Evolutionary conservation across 2,329 filamentous ascomycete species (phyloP), one percentile per base, ranked within the genome.

Genomic region (Fusarium sp.): DNA sequence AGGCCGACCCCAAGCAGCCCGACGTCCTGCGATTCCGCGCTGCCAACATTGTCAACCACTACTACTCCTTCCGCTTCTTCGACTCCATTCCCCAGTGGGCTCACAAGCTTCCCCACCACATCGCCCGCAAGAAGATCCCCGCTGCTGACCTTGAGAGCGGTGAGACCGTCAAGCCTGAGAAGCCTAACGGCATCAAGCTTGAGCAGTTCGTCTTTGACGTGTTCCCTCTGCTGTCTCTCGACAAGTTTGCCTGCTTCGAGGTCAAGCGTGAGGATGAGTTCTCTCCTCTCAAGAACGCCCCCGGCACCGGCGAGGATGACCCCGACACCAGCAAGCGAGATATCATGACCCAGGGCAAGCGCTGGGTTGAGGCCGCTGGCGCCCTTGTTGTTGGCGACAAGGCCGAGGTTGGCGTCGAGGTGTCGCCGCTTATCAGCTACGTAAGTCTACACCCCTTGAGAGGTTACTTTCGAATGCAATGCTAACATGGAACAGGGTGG

Each of bases 191-290:
- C 77, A 95, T 99, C 89, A 99, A 99, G 89, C 91, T 99, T 43
- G 97, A 99, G 89, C 97, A 98, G 85, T 99, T 98, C 80, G 95
- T 99, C 71, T 99, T 99, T 82, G 97, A 99, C 82, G 97, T 97
- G 81, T 99, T 99, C 89, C 95, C 96, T 71, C 90, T 96, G 87
- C 88, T 97, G 62, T 86, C 92, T 20, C 91, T 99, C 74, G 89
- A 92, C 76, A 95, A 97, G 85, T 99, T 99, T 81, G 97, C 95
- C 27, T 97, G 92, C 84, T 93, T 98, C 86, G 97, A 99, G 85
- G 97, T 99, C 62, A 94, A 92, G 84, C 94, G 97, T 71, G 95
- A 98, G 86, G 97, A 99, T 78, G 97, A 99, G 85, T 99, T 99
- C 87, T 98, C 95, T 31, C 97, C 97, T 6, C 87, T 99, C 76